Base-by-base conservation (phyloP, 345 rosid species). In the Cardamine resedifolia region DNA sequence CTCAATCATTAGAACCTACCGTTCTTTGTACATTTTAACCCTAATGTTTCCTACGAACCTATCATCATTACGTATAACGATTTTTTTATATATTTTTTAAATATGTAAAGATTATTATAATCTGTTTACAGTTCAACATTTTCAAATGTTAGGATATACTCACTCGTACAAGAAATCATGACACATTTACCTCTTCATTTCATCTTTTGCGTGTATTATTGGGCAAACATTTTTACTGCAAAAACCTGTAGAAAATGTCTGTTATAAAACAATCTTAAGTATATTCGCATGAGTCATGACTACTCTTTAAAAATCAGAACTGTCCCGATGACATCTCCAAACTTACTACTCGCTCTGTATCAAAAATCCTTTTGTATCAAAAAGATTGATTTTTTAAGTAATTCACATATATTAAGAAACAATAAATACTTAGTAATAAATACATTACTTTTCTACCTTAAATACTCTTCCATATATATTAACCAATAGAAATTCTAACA, bases 1-100 rank as follows among this genome's bases (percentile, higher is more conserved):
- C 79, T 28, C 44, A 44, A 69, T 76, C 79, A 63, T 38, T 62
- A 62, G 2, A 68, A 76, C 79, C 75, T 69, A 69, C 75, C 79
- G 75, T 76, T 76, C 69, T 68, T 59, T 75, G 64, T 45, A 34
- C 65, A 68, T 69, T 69, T 75, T 26, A 20, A 10, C 33, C 10
- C 10, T 43, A 24, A 52, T 75, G 79, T 75, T 68, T 68, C 79
- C 79, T 53, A 45, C 5, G 27, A 68, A 68, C 64, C 64, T 44
- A 68, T 53, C 79, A 75, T 44, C 16, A 33, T 30, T 68, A 44
- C 74, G 58, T 60, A 34, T 60, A 67, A 74, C 47, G 19, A 74
- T 3, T 65, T 56, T 47, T 36, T 36, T 33, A 50, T n/a, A n/a
- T n/a, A 43, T 41, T 20, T 6, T 21, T 6, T 59, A 51, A 59